Base-by-base conservation (phyloP, 768 basidiomycete species). In the Trametes gibbosa region DNA sequence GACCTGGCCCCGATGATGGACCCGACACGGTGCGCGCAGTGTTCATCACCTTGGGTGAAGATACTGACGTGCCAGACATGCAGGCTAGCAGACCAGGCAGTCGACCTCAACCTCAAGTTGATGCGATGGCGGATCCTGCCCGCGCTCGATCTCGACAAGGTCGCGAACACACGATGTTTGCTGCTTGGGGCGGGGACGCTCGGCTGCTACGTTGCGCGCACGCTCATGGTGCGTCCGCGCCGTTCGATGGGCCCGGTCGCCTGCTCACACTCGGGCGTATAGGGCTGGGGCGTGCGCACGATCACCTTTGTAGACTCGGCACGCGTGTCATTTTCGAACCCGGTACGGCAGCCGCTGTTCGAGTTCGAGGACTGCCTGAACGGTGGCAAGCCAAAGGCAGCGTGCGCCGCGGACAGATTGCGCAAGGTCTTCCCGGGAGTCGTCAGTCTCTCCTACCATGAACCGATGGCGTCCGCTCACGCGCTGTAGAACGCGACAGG, bases 81-180 rank as follows among this genome's bases (percentile, higher is more conserved):
- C 63, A 94, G 94, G 65, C 82, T 98, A 5, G 95, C 96, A 0
- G 86, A 92, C 63, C 96, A 99, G 73, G 97, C 97, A 0, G 94
- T 98, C n/a, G 95, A 98, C 73, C 78, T 99, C 40, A 99, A 98
- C 69, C 78, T 98, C 48, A 98, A 98, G 70, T 81, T 99, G 41
- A 98, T 99, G 96, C 84, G 93, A 19, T 98, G 96, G 96, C 83
- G 96, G 19, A 94, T 98, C 63, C 77, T 98, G 19, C 97, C 97
- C 14, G 75, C 82, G 0, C 84, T 99, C 49, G 83, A 98, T 63
- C 80, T 98, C 13, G 95, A 97, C 53, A 92, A 87, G 73, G 82
- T 99, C 21, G 85, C 92, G 1, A 68, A 72, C 0, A 92, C 95
- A 2, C 82, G 76, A 59, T 96, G 93, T 70, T 75, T 99, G 0